Conservation (phyloP, 768 basidiomycete species). For the Suillus alpinus region DNA sequence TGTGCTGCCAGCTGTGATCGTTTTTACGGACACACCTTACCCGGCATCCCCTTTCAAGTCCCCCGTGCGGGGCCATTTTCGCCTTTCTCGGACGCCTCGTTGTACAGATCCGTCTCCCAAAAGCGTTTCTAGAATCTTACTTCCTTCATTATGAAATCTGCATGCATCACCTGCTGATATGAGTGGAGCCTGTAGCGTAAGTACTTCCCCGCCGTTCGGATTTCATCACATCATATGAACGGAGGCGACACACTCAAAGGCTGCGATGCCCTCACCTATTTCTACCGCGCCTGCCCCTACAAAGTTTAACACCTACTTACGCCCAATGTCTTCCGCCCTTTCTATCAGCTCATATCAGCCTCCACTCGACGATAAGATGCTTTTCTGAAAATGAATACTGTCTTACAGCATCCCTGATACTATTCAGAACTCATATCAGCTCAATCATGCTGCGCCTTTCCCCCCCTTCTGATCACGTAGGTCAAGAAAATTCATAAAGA, state of each 20-base stretch:
- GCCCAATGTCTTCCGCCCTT: background rate
- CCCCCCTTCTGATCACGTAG: background rate
- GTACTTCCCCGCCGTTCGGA: constrained; percentile 7
- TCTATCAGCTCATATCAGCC: background rate
- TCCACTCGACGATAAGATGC: background rate
- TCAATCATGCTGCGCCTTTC: background rate
- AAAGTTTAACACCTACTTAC: background rate
- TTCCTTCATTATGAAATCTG: constrained; percentile 10
- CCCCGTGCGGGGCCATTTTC: constrained; percentile 12
- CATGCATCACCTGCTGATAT: constrained; percentile 20
- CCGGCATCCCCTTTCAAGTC: constrained; percentile 10
- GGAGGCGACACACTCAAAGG: constrained; percentile 4
- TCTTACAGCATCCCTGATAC: background rate
- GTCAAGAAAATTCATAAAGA: background rate
- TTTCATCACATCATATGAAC: constrained; percentile 6
- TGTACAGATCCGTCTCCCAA: constrained; percentile 3
- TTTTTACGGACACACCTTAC: constrained; percentile 2
- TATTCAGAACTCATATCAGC: background rate
- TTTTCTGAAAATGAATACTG: background rate
- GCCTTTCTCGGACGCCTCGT: constrained; percentile 17
- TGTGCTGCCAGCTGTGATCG: background rate
- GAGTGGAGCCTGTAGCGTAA: constrained; percentile 15
- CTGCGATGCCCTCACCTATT: constrained; percentile 2
- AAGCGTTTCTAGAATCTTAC: background rate
- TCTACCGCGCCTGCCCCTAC: constrained; percentile 1